Base-by-base conservation (phyloP, 371 early-diverging fungal genomes). In the Chytridiales sp. region DNA sequence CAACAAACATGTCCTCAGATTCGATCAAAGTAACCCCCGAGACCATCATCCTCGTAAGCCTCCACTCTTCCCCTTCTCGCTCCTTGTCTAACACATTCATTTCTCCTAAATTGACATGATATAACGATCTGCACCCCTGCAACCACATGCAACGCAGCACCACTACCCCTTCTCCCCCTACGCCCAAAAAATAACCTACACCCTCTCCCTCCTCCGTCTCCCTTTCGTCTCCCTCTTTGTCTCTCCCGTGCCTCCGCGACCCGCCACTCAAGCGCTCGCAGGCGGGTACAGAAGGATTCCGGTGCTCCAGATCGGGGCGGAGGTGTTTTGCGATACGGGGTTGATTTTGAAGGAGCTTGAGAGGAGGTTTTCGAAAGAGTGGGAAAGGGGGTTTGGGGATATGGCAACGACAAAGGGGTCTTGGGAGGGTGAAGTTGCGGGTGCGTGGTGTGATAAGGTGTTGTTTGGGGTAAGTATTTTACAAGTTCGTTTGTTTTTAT, bases 211-310 rank as follows among this genome's bases (percentile, higher is more conserved):
- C 2, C 42, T 44, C 26, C 32, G 47, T 13, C n/a, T 56, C 47
- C 17, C 43, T 9, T 56, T 26, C 19, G 8, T 1, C 43, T 44
- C 31, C 9, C n/a, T 3, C 17, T 1, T 56, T 24, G 56, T 56
- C 44, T 21, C 47, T 1, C 21, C 13, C 56, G 19, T 29, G 11
- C 42, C 42, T 11, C 56, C 43, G 27, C 56, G 46, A 17, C 21
- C 19, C 8, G 56, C 46, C 1, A 56, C 56, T n/a, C 32, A 44
- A 19, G n/a, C 79, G 35, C 65, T 84, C 50, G 70, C 81, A 36
- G 77, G 77, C 52, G 82, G 83, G 2, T 83, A 79, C 55, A 69
- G 84, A 32, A 77, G 81, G 21, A 79, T 85, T 9, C 85, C 85
- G 1, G 72, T 85, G 27, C 71, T 85, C 40, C 83, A 83, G 58